A percentile compares a stretch with the other conserved stretches of the same genome.
Conservation (phyloP, 2,329 filamentous ascomycete species). For the Elsinoe ampelina region DNA sequence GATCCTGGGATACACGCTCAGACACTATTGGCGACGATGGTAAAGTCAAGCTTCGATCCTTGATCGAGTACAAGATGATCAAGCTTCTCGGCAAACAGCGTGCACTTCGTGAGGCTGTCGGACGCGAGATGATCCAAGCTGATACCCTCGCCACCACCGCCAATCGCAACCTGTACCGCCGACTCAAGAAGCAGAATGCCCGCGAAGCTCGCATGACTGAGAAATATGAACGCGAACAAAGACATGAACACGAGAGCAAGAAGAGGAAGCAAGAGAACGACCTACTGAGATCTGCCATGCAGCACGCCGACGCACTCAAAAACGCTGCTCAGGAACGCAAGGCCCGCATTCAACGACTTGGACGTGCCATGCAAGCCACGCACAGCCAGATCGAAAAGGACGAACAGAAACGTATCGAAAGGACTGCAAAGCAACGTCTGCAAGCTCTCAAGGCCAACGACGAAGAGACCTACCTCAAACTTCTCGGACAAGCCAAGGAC, state of each 20-base stretch:
- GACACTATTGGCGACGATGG: slow-evolving; percentile 66
- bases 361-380: slow-evolving; percentile 77
- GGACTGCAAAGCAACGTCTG: slow-evolving; percentile 97
- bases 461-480: slow-evolving; percentile 95
- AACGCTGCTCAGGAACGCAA: slow-evolving; percentile 58
- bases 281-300: slow-evolving; percentile 77
- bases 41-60: slow-evolving; percentile 72
- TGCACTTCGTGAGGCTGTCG: slow-evolving; percentile 74
- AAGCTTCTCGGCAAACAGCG: slow-evolving; percentile 82
- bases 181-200: slow-evolving; percentile 94
- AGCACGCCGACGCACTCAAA: slow-evolving; percentile 69
- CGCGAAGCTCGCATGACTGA: slow-evolving; percentile 94
- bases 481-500: slow-evolving; percentile 97
- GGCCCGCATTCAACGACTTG: slow-evolving; percentile 73
- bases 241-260: slow-evolving; percentile 86
- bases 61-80: slow-evolving; percentile 93
- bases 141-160: slow-evolving; percentile 97
- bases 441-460: slow-evolving; percentile 98
- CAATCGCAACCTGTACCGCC: slow-evolving; percentile 80
- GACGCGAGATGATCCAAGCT: slow-evolving; percentile 86
- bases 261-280: slow-evolving; percentile 97
- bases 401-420: slow-evolving; percentile 95
- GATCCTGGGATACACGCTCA: slow-evolving; percentile 71
- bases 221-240: slow-evolving; percentile 98
- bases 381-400: slow-evolving; percentile 98